These are phyloP conservation scores for Ceriops zippeliana DNA, from an alignment of 345 rosid species.

Conservation along the genomic window DNA sequence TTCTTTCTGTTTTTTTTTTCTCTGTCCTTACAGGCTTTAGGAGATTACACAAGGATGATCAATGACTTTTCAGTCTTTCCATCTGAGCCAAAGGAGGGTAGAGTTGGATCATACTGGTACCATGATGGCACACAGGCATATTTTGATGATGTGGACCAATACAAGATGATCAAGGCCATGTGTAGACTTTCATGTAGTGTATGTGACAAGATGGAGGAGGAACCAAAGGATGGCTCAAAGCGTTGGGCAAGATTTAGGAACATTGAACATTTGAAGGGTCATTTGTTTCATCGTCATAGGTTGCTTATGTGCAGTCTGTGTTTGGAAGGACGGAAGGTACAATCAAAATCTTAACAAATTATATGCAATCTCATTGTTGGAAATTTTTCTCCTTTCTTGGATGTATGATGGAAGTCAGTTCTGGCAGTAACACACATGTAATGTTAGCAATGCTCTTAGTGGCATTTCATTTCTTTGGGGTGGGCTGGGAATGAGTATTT, in stretches of 20 bases:
- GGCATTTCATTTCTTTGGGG: too few species aligned
- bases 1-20: background rate
- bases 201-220: conserved; percentile 70
- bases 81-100: conserved; percentile 75
- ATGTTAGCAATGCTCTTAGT: too few species aligned
- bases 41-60: conserved; percentile 85
- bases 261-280: conserved; percentile 90
- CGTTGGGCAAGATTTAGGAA: conserved; percentile 63
- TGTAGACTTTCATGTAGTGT: conserved; percentile 86
- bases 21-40: conserved; percentile 59
- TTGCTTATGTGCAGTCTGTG: conserved; percentile 83
- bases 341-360: background rate
- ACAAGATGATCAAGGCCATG: conserved; percentile 97
- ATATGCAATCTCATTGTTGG: background rate
- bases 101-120: conserved; percentile 67
- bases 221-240: conserved; percentile 55
- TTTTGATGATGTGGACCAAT: conserved; percentile 89
- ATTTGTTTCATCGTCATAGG: conserved; percentile 76
- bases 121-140: conserved; percentile 83
- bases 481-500: too few species aligned
- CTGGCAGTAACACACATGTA: too few species aligned
- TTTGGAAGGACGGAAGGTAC: conserved; percentile 93
- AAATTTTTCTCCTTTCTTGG: background rate
- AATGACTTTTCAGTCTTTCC: conserved; percentile 81
- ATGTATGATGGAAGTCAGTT: background rate